A percentile compares a stretch with the other conserved stretches of the same genome.
phyloP scores from a whole-genome alignment of 2,329 filamentous ascomycete species.

The Trichophyton equinum region DNA sequence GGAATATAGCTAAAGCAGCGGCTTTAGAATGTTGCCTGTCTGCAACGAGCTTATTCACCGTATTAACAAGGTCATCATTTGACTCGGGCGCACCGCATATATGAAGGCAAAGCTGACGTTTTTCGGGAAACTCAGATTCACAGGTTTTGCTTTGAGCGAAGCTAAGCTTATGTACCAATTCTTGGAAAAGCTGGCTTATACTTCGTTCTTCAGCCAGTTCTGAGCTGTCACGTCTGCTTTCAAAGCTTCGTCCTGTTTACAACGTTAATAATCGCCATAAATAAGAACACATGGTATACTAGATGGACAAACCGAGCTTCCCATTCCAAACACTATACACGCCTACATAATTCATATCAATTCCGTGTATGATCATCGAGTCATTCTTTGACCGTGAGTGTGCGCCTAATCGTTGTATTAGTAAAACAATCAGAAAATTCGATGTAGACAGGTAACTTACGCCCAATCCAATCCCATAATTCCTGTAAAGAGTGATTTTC shows the following conservation, averaged over 20 bases:
- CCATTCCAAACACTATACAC: constrained; percentile 48
- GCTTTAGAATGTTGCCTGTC: constrained; percentile 49
- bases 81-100: constrained; percentile 48
- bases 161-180: constrained; percentile 39
- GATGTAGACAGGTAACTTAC: constrained; percentile 23
- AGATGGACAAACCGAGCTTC: constrained; percentile 33
- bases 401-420: constrained; percentile 21
- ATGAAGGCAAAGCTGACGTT: constrained; percentile 48
- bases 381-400: constrained; percentile 31
- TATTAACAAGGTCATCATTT: constrained; percentile 36
- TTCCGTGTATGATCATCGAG: constrained; percentile 43
- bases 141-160: constrained; percentile 41
- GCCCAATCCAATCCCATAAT: constrained; percentile 47
- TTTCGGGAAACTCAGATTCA: constrained; percentile 41
- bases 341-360: constrained; percentile 51
- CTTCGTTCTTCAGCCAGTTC: constrained; percentile 18
- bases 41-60: constrained; percentile 40
- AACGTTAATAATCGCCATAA: constrained; percentile 8
- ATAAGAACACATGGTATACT: background rate
- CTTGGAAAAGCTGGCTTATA: constrained; percentile 33
- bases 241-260: constrained; percentile 22
- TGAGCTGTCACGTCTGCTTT: constrained; percentile 21
- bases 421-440: background rate
- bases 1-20: constrained; percentile 49
- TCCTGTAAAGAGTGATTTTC: constrained; percentile 46